phyloP scores from a whole-genome alignment of 225 moss, liverwort and hornwort species.

The Pseudisothecium myosuroides region DNA sequence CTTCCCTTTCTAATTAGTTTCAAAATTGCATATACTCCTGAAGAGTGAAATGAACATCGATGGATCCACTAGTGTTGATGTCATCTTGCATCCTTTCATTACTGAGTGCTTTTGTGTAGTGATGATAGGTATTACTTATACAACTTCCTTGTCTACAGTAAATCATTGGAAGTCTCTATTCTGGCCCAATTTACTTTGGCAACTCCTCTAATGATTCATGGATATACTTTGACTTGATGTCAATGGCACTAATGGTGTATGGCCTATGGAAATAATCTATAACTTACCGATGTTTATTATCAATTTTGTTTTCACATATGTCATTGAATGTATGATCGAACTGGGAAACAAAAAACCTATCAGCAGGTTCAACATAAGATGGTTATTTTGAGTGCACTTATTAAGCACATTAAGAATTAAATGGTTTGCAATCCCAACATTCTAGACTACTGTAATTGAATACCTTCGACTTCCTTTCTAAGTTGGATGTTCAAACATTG shows the following conservation, averaged over 20 bases:
- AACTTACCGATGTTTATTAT: too few species aligned
- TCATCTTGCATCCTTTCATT: background rate
- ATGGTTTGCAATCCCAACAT: too few species aligned
- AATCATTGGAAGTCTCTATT: background rate
- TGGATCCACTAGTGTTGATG: background rate
- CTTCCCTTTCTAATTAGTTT: conserved; percentile 1
- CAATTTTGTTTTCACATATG: too few species aligned
- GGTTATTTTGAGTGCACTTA: too few species aligned
- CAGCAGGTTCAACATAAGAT: too few species aligned
- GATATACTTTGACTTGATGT: background rate
- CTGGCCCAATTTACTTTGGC: background rate
- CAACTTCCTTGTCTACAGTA: background rate
- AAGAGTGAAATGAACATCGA: background rate
- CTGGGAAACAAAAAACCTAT: too few species aligned
- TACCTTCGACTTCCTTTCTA: too few species aligned
- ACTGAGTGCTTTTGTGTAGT: background rate
- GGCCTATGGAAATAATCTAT: too few species aligned
- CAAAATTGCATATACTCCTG: conserved; percentile 3
- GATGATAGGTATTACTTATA: background rate
- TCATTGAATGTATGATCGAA: too few species aligned
- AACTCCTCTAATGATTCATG: background rate
- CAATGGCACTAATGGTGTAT: background rate
- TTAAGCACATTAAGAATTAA: too few species aligned
- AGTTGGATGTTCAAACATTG: too few species aligned
- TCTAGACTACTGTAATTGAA: too few species aligned